Conservation (phyloP, 805 yeast genomes). For the Ogataea kodamae region DNA sequence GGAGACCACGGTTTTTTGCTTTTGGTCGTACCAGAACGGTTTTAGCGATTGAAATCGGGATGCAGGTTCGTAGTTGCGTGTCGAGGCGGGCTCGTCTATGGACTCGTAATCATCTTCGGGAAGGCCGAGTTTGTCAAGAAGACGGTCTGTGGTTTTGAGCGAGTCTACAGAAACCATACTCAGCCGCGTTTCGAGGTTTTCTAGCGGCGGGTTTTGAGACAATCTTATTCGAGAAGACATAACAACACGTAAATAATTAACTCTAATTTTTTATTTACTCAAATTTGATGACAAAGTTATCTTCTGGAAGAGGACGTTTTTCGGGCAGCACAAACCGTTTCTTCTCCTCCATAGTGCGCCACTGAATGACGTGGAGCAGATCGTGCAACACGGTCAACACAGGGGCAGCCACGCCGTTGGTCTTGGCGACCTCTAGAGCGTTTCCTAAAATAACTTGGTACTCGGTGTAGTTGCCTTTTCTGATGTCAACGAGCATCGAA, state of each 20-base stretch:
- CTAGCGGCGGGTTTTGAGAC: conserved; percentile 6
- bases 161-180: conserved; percentile 29
- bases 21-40: conserved; percentile 23
- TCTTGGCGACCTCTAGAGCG: conserved; percentile 31
- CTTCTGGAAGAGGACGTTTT: conserved; percentile 28
- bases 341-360: conserved; percentile 32
- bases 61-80: conserved; percentile 25
- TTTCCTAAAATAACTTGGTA: conserved; percentile 44
- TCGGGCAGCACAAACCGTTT: conserved; percentile 30
- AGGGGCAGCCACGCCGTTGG: conserved; percentile 32
- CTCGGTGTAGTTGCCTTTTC: conserved; percentile 41
- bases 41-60: conserved; percentile 31
- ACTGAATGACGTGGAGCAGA: conserved; percentile 31
- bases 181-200: conserved; percentile 7
- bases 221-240: conserved; percentile 8
- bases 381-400: conserved; percentile 26
- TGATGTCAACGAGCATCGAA: conserved; percentile 46
- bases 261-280: conserved; percentile 1
- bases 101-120: conserved; percentile 31
- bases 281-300: conserved; percentile 19
- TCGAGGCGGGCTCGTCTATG: conserved; percentile 7
- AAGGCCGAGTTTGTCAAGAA: conserved; percentile 32
- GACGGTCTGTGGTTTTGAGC: conserved; percentile 30
- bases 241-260: conserved; percentile 1
- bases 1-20: conserved; percentile 7